These are phyloP conservation scores for Chrysoporthe puriensis DNA, from an alignment of 2,329 filamentous ascomycete genomes.

Conservation along the genomic window DNA sequence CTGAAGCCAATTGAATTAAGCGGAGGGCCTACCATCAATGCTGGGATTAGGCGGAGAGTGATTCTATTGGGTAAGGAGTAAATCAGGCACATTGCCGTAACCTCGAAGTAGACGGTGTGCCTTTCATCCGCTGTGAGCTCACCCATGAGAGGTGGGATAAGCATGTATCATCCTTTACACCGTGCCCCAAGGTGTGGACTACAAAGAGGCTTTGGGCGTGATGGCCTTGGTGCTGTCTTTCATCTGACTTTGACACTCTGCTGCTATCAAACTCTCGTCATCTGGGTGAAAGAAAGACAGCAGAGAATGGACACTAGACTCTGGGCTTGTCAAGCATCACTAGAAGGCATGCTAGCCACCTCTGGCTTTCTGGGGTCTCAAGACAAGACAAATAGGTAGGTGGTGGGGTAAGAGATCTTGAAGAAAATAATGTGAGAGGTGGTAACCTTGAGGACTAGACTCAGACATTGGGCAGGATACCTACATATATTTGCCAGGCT, in stretches of 20 bases:
- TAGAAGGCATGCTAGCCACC: not conserved
- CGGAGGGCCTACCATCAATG: not conserved
- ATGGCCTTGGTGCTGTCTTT: not conserved
- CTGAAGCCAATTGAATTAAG: not conserved
- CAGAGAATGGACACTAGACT: not conserved
- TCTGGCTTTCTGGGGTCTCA: constrained; percentile 2
- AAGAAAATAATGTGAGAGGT: not conserved
- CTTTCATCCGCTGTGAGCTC: not conserved
- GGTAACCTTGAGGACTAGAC: not conserved
- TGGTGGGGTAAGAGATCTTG: not conserved
- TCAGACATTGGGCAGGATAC: constrained; percentile 4
- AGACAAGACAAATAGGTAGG: not conserved
- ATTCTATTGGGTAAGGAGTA: not conserved
- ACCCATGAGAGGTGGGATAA: not conserved
- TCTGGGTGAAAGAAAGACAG: not conserved
- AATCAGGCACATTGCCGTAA: not conserved
- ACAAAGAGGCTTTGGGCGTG: not conserved
- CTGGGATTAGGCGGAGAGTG: not conserved
- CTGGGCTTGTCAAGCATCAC: no score
- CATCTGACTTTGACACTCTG: not conserved
- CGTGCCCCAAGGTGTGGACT: not conserved
- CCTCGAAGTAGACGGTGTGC: not conserved
- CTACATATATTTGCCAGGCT: not conserved
- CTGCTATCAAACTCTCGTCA: not conserved
- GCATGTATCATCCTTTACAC: not conserved